phyloP scores from a whole-genome alignment of 768 basidiomycete species.

The Tylopilus subfusipes region DNA sequence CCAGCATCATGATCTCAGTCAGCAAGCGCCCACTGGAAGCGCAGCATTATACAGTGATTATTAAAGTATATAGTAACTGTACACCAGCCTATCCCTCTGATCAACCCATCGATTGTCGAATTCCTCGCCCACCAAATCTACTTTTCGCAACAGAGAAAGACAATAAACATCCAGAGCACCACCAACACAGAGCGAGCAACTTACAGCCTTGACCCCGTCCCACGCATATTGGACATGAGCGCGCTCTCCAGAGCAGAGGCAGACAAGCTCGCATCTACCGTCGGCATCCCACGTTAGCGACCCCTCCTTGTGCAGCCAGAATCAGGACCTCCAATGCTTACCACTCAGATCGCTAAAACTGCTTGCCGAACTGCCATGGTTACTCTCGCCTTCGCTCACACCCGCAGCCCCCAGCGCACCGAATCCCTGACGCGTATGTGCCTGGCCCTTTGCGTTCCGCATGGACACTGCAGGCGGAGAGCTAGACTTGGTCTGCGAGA shows the following conservation, averaged over 20 bases:
- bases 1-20: constrained; percentile 6
- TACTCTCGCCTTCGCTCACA: constrained; percentile 56
- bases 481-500: constrained; percentile 53
- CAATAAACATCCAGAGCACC: not conserved
- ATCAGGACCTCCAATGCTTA: constrained; percentile 37
- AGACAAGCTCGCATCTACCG: constrained; percentile 66
- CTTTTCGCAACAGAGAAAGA: constrained; percentile 33
- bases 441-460: constrained; percentile 50
- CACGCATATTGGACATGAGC: constrained; percentile 68
- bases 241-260: constrained; percentile 80
- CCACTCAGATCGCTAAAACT: constrained; percentile 87
- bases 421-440: constrained; percentile 46
- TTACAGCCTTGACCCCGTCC: constrained; percentile 66
- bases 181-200: constrained; percentile 28
- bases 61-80: not conserved
- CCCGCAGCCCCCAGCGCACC: constrained; percentile 38
- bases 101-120: constrained; percentile 23
- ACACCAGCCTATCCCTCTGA: not conserved
- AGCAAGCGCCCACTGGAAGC: constrained; percentile 8
- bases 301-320: not conserved
- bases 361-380: constrained; percentile 69
- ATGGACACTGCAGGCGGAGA: constrained; percentile 60
- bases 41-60: not conserved
- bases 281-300: not conserved
- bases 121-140: constrained; percentile 25